phyloP scores from a whole-genome alignment of 75 land plant species.

The Sequoia sempervirens region DNA sequence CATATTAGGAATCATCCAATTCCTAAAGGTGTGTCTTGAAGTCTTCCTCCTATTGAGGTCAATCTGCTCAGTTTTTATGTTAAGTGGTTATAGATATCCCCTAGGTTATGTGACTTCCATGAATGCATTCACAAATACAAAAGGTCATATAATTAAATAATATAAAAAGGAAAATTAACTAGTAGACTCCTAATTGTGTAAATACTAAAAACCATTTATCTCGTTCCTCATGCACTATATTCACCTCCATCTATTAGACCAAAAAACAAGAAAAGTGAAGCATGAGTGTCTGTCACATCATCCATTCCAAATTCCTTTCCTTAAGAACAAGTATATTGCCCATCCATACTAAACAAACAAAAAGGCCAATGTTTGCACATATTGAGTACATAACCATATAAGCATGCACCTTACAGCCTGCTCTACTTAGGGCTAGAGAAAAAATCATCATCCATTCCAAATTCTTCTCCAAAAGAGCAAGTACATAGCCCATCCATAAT shows the following conservation, averaged over 20 bases:
- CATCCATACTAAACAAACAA: neutral
- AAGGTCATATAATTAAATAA: neutral
- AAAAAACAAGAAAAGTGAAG: neutral
- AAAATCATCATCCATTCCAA: slow-evolving; percentile 5
- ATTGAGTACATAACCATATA: neutral
- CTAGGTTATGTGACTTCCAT: neutral
- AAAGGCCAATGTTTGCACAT: neutral
- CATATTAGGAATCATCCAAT: neutral
- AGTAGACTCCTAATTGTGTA: neutral
- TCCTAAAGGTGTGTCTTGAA: neutral
- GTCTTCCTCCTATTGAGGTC: neutral
- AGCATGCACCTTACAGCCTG: slow-evolving; percentile 82
- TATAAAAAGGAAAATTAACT: neutral
- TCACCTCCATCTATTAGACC: slow-evolving; percentile 1
- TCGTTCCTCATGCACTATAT: neutral
- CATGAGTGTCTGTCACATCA: neutral
- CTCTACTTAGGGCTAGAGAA: slow-evolving; percentile 79
- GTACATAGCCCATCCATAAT: neutral
- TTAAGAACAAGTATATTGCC: neutral
- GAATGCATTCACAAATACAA: neutral
- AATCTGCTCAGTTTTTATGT: neutral
- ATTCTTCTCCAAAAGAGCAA: neutral
- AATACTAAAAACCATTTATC: neutral
- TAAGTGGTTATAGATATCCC: neutral
- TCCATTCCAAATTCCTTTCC: neutral